Percentiles rank a stretch among this genome's conserved stretches.
These are phyloP conservation scores for Talaromyces thailandensis DNA, from an alignment of 495 filamentous ascomycete genomes.

Conservation along the genomic window DNA sequence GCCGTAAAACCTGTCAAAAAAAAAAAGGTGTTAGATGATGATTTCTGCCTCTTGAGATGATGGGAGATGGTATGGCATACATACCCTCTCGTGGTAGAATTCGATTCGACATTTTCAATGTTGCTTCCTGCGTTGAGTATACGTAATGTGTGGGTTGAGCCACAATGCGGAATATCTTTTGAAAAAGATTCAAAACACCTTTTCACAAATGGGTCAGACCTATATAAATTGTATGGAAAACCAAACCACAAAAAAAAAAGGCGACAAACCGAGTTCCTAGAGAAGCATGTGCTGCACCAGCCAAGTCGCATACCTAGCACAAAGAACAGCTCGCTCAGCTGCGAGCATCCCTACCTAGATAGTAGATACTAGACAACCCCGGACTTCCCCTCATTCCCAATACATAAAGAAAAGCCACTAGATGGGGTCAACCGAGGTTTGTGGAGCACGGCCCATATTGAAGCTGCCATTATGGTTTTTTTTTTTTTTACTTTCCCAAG, in stretches of 20 bases:
- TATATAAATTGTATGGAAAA: neutral
- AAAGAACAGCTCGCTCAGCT: neutral
- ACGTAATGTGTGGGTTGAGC: neutral
- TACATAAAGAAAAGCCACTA: neutral
- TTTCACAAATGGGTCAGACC: too few relatives aligned
- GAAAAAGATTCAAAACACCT: neutral
- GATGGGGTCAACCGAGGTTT: neutral
- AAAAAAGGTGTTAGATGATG: neutral
- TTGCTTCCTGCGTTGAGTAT: neutral
- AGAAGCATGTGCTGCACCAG: neutral
- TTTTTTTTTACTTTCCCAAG: neutral
- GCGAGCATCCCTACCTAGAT: neutral
- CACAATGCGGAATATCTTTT: neutral
- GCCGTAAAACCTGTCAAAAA: constrained; percentile 59
- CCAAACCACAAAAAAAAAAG: too few relatives aligned
- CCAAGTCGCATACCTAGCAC: neutral
- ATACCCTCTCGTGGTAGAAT: constrained; percentile 12
- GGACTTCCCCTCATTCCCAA: neutral
- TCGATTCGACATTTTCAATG: neutral
- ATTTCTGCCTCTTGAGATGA: neutral
- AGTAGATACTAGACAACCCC: neutral
- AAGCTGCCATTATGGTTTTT: neutral
- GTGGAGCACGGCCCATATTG: neutral
- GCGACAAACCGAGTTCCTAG: neutral
- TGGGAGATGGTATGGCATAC: neutral